Conservation (phyloP, 2,329 filamentous ascomycete species). For the Trichoderma koningiopsis region DNA sequence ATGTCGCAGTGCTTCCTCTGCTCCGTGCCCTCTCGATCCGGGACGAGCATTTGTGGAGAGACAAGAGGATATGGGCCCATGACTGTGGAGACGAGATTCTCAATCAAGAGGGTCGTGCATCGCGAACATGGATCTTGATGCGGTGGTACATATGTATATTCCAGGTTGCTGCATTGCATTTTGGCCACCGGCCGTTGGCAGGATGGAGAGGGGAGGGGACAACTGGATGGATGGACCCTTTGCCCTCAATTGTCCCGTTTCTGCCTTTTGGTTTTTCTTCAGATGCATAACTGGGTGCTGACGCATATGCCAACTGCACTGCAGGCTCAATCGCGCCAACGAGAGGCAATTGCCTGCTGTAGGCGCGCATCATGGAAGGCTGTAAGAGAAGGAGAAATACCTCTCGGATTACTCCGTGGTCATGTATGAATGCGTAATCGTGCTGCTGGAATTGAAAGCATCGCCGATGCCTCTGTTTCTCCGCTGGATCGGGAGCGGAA, state of each 20-base stretch:
- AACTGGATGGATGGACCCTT: not conserved
- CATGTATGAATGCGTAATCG: not conserved
- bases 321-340: not conserved
- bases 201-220: not conserved
- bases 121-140: constrained; percentile 9
- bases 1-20: not conserved
- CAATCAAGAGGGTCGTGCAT: constrained; percentile 23
- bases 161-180: constrained; percentile 6
- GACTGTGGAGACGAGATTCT: constrained; percentile 14
- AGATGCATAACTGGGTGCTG: constrained; percentile 10
- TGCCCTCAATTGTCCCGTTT: not conserved
- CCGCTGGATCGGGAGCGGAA: not conserved
- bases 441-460: not conserved
- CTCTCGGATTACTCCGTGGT: not conserved
- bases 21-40: not conserved
- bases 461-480: not conserved
- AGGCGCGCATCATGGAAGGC: not conserved
- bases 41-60: constrained; percentile 8
- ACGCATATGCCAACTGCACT: constrained; percentile 14
- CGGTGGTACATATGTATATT: not conserved
- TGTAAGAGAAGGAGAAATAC: constrained; percentile 14
- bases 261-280: not conserved
- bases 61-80: not conserved
- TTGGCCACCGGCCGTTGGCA: not conserved
- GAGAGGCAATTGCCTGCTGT: not conserved